A percentile compares a stretch with the other conserved stretches of the same genome.
These are phyloP conservation scores for Periconia sp. DNA, from an alignment of 2,329 filamentous ascomycete species.

Conservation along the genomic window DNA sequence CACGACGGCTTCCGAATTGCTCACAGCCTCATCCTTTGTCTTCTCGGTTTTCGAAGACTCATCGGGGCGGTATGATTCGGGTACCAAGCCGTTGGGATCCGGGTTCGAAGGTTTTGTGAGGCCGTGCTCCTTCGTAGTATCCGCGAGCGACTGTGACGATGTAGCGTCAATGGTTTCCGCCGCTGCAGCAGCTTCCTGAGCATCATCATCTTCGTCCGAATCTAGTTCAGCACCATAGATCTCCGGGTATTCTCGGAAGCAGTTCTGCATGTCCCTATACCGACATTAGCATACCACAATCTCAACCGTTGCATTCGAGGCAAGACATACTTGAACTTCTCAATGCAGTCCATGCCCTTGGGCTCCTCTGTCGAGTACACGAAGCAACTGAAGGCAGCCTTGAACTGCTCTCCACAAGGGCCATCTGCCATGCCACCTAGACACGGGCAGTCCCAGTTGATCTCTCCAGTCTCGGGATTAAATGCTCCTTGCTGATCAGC, in stretches of 20 bases:
- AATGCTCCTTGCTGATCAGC: constrained; percentile 88
- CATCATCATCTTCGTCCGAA: constrained; percentile 68
- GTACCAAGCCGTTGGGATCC: constrained; percentile 7
- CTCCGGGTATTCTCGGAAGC: constrained; percentile 90
- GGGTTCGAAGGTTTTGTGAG: constrained; percentile 7
- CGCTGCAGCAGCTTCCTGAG: constrained; percentile 13
- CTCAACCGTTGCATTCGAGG: background rate
- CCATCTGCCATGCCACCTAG: constrained; percentile 96
- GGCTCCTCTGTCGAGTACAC: constrained; percentile 93
- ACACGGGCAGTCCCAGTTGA: constrained; percentile 99
- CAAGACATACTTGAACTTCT: constrained; percentile 84
- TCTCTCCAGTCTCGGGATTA: constrained; percentile 97
- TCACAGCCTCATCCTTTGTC: constrained; percentile 28
- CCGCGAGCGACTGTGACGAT: background rate
- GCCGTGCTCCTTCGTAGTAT: constrained; percentile 18
- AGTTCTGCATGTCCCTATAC: constrained; percentile 88
- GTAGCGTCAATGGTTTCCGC: constrained; percentile 1
- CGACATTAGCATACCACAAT: constrained; percentile 6
- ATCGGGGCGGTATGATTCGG: constrained; percentile 8
- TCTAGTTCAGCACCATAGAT: constrained; percentile 88
- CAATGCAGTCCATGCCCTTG: constrained; percentile 97
- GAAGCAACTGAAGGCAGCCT: constrained; percentile 95
- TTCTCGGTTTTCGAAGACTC: constrained; percentile 13
- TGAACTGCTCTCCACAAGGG: constrained; percentile 94
- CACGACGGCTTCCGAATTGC: constrained; percentile 48